Conservation (phyloP, 768 basidiomycete species). For the Leccinum sublutescens region DNA sequence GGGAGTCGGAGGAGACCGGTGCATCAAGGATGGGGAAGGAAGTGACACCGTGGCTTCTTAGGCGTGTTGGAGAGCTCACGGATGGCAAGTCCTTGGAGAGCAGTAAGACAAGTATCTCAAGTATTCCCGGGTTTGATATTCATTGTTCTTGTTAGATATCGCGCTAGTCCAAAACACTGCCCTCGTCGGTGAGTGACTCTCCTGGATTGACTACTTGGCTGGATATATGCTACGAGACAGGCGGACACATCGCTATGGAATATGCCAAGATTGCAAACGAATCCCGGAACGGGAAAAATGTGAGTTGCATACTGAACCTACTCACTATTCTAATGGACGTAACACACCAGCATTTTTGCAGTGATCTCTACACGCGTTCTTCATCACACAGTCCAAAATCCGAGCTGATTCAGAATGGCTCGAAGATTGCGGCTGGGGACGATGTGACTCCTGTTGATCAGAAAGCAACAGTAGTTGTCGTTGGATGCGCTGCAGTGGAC, state of each 20-base stretch:
- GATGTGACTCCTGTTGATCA: conserved; percentile 4
- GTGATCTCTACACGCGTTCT: not conserved
- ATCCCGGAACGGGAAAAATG: conserved; percentile 15
- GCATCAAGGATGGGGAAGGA: conserved; percentile 82
- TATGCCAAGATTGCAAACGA: conserved; percentile 54
- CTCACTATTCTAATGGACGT: not conserved
- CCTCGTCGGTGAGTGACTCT: conserved; percentile 57
- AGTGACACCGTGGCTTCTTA: conserved; percentile 91
- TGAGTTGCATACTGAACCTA: conserved; percentile 9
- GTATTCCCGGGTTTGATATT: not conserved
- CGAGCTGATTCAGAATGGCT: not conserved
- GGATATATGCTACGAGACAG: conserved; percentile 36
- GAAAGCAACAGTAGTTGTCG: conserved; percentile 57
- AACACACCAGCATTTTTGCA: conserved; percentile 14
- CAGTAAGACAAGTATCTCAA: conserved; percentile 44
- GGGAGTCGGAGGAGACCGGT: conserved; percentile 79
- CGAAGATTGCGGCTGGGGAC: not conserved
- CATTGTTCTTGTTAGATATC: conserved; percentile 53
- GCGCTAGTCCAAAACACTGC: conserved; percentile 91
- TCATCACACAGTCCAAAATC: not conserved
- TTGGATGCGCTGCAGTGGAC: conserved; percentile 90
- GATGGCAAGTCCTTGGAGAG: conserved; percentile 69
- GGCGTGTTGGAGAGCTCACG: conserved; percentile 79
- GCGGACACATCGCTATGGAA: conserved; percentile 75
- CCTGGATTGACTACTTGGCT: conserved; percentile 1